Evolutionary conservation across 1,139 yeast genomes (phyloP).

Genomic region (Casaregolazyma suthepensis): DNA sequence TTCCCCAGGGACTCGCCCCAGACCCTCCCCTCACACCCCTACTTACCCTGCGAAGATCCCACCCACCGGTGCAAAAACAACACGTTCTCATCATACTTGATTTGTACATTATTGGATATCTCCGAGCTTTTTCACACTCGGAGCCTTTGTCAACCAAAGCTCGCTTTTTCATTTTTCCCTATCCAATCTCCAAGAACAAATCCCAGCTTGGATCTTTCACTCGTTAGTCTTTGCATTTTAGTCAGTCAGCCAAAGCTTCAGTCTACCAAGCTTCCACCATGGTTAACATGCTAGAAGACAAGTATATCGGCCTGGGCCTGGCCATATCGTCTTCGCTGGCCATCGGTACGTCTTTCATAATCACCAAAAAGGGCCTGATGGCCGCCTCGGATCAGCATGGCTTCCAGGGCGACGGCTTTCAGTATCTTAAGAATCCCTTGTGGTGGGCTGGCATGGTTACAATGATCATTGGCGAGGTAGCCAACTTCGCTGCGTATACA

Average conservation of each 20-base stretch:
- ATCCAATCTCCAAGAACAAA: background rate
- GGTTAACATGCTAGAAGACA: constrained; percentile 49
- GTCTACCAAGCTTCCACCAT: constrained; percentile 18
- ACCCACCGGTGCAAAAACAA: background rate
- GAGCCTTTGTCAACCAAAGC: too few relatives aligned
- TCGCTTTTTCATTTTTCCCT: background rate
- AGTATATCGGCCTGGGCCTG: constrained; percentile 81
- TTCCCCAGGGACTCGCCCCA: too few relatives aligned
- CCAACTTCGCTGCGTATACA: constrained; percentile 91
- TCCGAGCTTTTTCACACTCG: background rate
- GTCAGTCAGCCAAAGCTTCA: background rate
- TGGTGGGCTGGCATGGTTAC: constrained; percentile 95
- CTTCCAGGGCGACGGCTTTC: constrained; percentile 48
- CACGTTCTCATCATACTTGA: background rate
- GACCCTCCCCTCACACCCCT: too few relatives aligned
- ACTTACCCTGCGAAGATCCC: background rate
- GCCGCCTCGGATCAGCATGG: constrained; percentile 66
- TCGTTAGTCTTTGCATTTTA: background rate
- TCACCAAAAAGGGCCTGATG: constrained; percentile 81
- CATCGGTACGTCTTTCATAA: constrained; percentile 83
- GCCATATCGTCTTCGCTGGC: constrained; percentile 88
- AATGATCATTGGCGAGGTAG: constrained; percentile 89
- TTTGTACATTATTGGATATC: background rate
- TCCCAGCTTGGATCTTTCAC: background rate
- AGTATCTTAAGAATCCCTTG: constrained; percentile 74